Evolutionary conservation across 306 rosid species (phyloP).

Genomic region (Luffa acutangula): DNA sequence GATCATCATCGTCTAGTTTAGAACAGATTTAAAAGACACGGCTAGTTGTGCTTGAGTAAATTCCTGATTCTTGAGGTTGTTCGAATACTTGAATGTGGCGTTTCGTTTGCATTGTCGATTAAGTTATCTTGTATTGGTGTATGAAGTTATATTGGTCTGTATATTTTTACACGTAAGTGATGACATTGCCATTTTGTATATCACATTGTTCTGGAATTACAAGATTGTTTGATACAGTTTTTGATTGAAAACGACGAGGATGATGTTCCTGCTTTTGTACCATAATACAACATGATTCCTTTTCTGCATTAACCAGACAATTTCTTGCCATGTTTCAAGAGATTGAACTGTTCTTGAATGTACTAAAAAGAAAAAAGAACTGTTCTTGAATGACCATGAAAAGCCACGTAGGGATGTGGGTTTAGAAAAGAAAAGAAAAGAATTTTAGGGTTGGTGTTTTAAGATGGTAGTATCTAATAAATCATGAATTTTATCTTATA

Average conservation of each 20-base stretch:
- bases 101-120: constrained; percentile 3
- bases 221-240: neutral
- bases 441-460: too few relatives aligned
- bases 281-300: neutral
- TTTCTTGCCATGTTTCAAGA: neutral
- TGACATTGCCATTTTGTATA: constrained; percentile 5
- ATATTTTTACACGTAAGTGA: neutral
- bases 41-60: neutral
- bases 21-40: neutral
- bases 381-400: neutral
- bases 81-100: neutral
- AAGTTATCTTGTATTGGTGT: constrained; percentile 2
- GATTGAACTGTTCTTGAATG: neutral
- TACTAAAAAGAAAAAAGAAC: neutral
- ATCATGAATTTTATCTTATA: too few relatives aligned
- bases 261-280: neutral
- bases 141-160: constrained; percentile 2
- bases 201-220: neutral
- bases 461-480: too few relatives aligned
- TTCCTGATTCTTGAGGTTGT: constrained; percentile 6
- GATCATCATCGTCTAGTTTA: neutral
- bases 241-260: neutral
- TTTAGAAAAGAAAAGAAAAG: too few relatives aligned
- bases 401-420: neutral
- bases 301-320: neutral